A percentile compares a stretch with the other conserved stretches of the same genome.
Evolutionary conservation across 2,329 filamentous ascomycete genomes (phyloP).

Genomic region (Neocatenulostroma microsporum): DNA sequence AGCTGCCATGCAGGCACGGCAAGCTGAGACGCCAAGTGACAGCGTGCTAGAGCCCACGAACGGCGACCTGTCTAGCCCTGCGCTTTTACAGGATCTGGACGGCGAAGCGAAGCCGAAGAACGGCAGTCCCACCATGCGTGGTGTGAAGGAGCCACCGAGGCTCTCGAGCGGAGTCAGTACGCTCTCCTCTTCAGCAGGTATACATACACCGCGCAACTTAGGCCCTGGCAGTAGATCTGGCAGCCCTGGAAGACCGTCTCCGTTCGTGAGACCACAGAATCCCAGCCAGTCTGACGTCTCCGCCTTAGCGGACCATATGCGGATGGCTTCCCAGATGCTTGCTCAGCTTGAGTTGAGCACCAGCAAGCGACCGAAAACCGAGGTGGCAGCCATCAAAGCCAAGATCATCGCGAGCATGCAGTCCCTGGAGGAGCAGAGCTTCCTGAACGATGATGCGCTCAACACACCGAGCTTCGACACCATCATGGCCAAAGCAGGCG

Average conservation of each 20-base stretch:
- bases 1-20: conserved; percentile 34
- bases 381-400: conserved; percentile 74
- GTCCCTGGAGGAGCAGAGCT: conserved; percentile 75
- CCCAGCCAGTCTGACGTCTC: conserved; percentile 72
- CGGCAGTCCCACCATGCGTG: conserved; percentile 15
- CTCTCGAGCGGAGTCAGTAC: conserved; percentile 57
- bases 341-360: conserved; percentile 74
- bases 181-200: conserved; percentile 51
- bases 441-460: conserved; percentile 61
- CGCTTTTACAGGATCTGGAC: conserved; percentile 52
- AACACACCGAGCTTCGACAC: conserved; percentile 69
- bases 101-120: conserved; percentile 40
- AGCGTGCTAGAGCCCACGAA: conserved; percentile 78
- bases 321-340: conserved; percentile 78
- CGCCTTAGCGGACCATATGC: conserved; percentile 77
- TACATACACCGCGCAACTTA: conserved; percentile 60
- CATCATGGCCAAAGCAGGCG: conserved; percentile 67
- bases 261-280: conserved; percentile 43
- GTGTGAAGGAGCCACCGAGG: conserved; percentile 39
- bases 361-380: conserved; percentile 68
- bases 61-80: conserved; percentile 68
- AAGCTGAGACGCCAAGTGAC: conserved; percentile 46
- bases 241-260: conserved; percentile 60
- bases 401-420: conserved; percentile 91
- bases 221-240: conserved; percentile 59